Evolutionary conservation across 2,329 filamentous ascomycete species (phyloP), one percentile per base, ranked within the genome.

Genomic region (Incumbomyces delicatus): DNA sequence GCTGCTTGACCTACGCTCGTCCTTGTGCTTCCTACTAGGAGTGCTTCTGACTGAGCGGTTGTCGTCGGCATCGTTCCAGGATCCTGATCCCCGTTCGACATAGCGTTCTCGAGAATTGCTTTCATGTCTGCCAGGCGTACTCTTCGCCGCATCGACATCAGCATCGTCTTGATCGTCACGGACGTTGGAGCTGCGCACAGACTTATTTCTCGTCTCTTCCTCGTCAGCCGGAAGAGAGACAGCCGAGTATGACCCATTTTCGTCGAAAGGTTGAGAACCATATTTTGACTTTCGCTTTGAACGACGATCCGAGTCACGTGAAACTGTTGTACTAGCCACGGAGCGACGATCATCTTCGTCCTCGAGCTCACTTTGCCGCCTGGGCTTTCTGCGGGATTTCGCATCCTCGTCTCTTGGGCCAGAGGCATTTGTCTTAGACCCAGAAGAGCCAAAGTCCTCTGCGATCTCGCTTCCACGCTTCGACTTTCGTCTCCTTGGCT

Each of bases 181-280:
- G 11, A 52, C 55, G 7, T 57, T 56, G 37, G 57, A 59, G 32
- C 51, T 50, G 31, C 45, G 43, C 45, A 59, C 60, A 5, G 61
- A 62, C 49, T 54, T 58, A 16, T 53, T 55, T 46, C 62, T 61
- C 14, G 49, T 49, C 41, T 62, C 61, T 20, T 55, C 57, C 27
- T 54, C 50, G n/a, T 65, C 61, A 34, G 59, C 59, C 16, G 61
- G 60, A 2, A 61, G 63, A 27, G 63, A 64, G 5, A 58, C 54
- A 3, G 63, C 59, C 6, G 64, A 67, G 3, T 56, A 55, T 14
- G 60, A 52, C 34, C 69, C 65, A 38, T 70, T 67, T 47, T 65
- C 59, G 20, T 48, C 53, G 22, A 54, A 52, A n/a, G 53, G 53
- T 12, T 53, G 56, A 40, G 56, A 58, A 40, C 48, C 49, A n/a